A percentile compares a stretch with the other conserved stretches of the same genome.
Conservation (phyloP, 371 early-diverging fungal species). For the Mortierella sp. region DNA sequence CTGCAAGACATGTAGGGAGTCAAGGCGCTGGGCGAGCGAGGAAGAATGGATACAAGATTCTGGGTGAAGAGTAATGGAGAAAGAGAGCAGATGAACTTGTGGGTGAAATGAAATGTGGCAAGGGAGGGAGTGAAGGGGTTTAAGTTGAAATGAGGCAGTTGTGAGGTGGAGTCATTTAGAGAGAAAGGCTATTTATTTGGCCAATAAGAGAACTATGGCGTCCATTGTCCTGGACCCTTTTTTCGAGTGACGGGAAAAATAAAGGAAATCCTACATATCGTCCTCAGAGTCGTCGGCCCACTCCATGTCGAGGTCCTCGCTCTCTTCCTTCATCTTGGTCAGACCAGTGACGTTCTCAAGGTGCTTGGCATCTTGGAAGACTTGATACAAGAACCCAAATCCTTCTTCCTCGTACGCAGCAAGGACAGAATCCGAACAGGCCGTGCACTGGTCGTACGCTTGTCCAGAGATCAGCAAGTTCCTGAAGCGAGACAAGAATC, state of each 20-base stretch:
- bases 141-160: no score
- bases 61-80: no score
- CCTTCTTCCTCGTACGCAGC: constrained; percentile 75
- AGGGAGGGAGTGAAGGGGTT: no score
- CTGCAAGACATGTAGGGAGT: no score
- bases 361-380: constrained; percentile 78
- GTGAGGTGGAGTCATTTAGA: background rate
- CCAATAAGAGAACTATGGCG: no score
- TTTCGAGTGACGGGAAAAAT: no score
- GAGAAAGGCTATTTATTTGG: background rate
- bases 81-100: no score
- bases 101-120: no score
- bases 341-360: constrained; percentile 91
- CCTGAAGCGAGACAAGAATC: constrained; percentile 88
- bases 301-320: constrained; percentile 67
- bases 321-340: constrained; percentile 78
- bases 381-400: constrained; percentile 80
- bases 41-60: no score
- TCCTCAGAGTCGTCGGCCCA: constrained; percentile 55
- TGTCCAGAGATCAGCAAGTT: constrained; percentile 90
- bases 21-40: no score
- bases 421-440: constrained; percentile 85
- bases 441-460: constrained; percentile 91
- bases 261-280: constrained; percentile 37
- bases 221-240: background rate